phyloP scores from a whole-genome alignment of 2,329 filamentous ascomycete genomes.

The Ceratocystis diversiconidia region DNA sequence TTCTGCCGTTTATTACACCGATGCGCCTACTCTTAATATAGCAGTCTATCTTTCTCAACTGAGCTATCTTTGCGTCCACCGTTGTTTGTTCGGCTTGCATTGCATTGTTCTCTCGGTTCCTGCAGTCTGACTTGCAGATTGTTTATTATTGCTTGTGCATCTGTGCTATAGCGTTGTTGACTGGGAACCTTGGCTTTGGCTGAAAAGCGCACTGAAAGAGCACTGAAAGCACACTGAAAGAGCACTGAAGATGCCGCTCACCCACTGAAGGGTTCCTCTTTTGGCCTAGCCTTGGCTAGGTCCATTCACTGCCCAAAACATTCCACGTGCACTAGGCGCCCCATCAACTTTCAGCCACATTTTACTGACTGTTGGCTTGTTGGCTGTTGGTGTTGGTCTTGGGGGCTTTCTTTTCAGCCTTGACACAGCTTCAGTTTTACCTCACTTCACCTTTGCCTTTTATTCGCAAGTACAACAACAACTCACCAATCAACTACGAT shows the following conservation, averaged over 20 bases:
- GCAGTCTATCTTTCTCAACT: background rate
- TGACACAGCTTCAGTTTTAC: background rate
- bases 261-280: background rate
- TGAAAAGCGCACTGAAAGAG: background rate
- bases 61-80: background rate
- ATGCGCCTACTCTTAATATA: too few relatives aligned
- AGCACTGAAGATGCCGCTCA: background rate
- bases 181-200: background rate
- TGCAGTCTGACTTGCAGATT: conserved; percentile 1
- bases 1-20: too few relatives aligned
- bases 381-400: background rate
- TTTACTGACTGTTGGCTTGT: background rate
- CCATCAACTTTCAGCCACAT: conserved; percentile 8
- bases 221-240: background rate
- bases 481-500: too few relatives aligned
- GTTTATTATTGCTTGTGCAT: conserved; percentile 1
- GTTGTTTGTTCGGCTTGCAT: background rate
- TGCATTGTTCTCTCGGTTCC: conserved; percentile 3
- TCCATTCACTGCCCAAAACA: background rate
- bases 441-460: background rate
- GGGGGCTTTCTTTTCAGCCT: background rate
- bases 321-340: background rate
- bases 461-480: too few relatives aligned
- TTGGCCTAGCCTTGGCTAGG: background rate
- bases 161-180: background rate